Base-by-base conservation (phyloP, 352 stramenopile species). In the Phytophthora uliginosa region DNA sequence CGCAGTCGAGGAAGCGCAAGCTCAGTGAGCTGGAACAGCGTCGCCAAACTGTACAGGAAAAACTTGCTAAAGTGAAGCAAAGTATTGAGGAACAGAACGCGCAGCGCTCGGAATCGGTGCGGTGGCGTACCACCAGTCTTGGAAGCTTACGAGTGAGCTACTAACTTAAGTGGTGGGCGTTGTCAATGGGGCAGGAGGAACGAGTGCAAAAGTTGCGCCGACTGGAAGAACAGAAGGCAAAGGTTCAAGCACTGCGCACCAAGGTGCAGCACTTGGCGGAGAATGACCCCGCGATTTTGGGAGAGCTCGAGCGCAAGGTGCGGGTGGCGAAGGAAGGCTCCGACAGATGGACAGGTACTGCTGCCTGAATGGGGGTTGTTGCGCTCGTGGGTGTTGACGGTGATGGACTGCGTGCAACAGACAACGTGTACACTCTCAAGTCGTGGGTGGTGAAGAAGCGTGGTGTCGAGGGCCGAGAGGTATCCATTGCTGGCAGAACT, bases 401-500 rank as follows among this genome's bases (percentile, higher is more conserved):
- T 45, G 13, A 3, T 45, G 38, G n/a, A n/a, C 34, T 54, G 28
- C 52, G 20, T 66, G 15, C 15, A 34, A 34, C 33, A 93, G 89
- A 96, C 75, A 96, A 96, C 59, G 74, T 95, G 36, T 96, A 85
- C 71, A 93, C 80, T n/a, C 69, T 94, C 52, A 90, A 86, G 55
- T 92, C 89, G 22, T 96, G 89, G 89, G 81, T 94, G 31, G 76
- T 87, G 15, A 82, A 95, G 61, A 96, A 96, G 73, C 86, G 88
- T 60, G 85, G 86, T 10, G 87, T 87, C 53, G 59, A 88, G 17
- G 78, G 75, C 7, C 71, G 77, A 24, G 89, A 96, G 73, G 89
- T 94, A 69, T 13, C 17, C 54, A 20, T 9, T 54, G 20, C 3
- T 38, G 45, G 1, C 47, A 2, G 38, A 55, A 12, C 3, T 47